Evolutionary conservation across 306 rosid genomes (phyloP).

Genomic region (Casuarina cunninghamiana): DNA sequence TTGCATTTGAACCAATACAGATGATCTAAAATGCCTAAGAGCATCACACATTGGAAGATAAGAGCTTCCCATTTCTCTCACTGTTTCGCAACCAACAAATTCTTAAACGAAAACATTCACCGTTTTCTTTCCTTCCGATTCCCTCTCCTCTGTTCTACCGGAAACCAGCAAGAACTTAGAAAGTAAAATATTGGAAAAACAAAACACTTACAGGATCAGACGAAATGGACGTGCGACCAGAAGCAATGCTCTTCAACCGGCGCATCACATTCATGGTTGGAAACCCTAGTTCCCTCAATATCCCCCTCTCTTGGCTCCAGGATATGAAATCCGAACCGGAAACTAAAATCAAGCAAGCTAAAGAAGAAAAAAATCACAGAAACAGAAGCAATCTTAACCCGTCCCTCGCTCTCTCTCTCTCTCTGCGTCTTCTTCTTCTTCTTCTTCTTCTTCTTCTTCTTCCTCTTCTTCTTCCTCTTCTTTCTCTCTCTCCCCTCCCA

Average conservation of each 20-base stretch:
- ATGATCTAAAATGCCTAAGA: too few species aligned
- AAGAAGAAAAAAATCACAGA: slow-evolving; percentile 19
- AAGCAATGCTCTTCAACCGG: slow-evolving; percentile 95
- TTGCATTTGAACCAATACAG: too few species aligned
- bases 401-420: slow-evolving; percentile 30
- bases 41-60: too few species aligned
- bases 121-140: neutral
- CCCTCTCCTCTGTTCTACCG: slow-evolving; percentile 1
- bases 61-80: neutral
- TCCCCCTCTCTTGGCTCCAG: neutral
- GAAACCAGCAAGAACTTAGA: slow-evolving; percentile 9
- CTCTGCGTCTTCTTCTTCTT: neutral
- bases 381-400: slow-evolving; percentile 50
- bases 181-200: neutral
- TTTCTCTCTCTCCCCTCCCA: slow-evolving; percentile 12
- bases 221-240: slow-evolving; percentile 87
- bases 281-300: slow-evolving; percentile 49
- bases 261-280: slow-evolving; percentile 91
- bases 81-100: neutral
- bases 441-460: neutral
- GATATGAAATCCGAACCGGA: neutral
- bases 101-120: neutral
- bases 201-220: slow-evolving; percentile 77
- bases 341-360: neutral
- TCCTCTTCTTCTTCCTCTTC: neutral